Evolutionary conservation across 306 rosid genomes (phyloP).

Genomic region (Betula pendula): DNA sequence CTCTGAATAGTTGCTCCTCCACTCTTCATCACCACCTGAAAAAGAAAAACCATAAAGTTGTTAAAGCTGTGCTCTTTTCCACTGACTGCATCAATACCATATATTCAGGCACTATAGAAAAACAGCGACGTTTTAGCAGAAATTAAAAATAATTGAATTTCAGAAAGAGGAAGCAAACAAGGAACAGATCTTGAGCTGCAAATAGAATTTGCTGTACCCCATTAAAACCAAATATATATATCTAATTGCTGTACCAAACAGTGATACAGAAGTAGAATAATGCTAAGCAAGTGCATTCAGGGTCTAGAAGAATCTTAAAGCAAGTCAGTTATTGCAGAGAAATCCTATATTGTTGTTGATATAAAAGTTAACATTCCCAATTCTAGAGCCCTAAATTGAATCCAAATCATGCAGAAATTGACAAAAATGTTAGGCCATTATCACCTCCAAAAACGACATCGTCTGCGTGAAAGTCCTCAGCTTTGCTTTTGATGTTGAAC

Average conservation of each 20-base stretch:
- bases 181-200: constrained; percentile 56
- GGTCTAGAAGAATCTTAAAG: constrained; percentile 19
- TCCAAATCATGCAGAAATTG: constrained; percentile 33
- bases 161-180: constrained; percentile 47
- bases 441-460: constrained; percentile 71
- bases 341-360: constrained; percentile 23
- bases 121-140: not conserved
- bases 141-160: constrained; percentile 7
- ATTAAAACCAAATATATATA: constrained; percentile 23
- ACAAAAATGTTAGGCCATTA: constrained; percentile 18
- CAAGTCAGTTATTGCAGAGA: constrained; percentile 13
- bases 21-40: constrained; percentile 91
- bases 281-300: constrained; percentile 20
- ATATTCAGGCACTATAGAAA: constrained; percentile 31
- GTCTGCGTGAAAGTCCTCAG: constrained; percentile 88
- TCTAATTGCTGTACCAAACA: constrained; percentile 17
- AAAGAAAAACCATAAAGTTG: constrained; percentile 58
- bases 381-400: constrained; percentile 30
- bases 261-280: constrained; percentile 31
- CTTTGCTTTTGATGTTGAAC: constrained; percentile 91
- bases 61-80: constrained; percentile 69
- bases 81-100: constrained; percentile 47
- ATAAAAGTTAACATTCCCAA: constrained; percentile 30
- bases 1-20: constrained; percentile 75
- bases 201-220: constrained; percentile 20